Percentiles rank a stretch among this genome's conserved stretches.
phyloP scores from a whole-genome alignment of 495 filamentous ascomycete species.

The Lasiosphaeria miniovina region DNA sequence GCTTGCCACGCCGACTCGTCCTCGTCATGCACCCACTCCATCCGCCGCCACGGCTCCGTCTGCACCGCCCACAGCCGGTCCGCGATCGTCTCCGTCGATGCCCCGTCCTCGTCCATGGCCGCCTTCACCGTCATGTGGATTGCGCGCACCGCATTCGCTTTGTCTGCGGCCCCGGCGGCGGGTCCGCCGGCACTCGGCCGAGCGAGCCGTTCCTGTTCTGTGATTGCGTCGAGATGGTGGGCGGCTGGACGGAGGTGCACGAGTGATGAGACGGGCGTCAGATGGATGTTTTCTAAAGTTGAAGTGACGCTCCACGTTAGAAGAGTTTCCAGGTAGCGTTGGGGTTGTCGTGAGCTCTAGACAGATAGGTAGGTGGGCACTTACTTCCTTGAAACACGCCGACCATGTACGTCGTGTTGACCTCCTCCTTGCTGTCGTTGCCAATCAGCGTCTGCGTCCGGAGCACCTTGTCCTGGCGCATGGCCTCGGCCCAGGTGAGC shows the following conservation, averaged over 20 bases:
- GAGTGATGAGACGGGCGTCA: conserved; percentile 44
- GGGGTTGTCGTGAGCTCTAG: too few species aligned
- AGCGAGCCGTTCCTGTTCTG: conserved; percentile 42
- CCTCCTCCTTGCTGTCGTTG: conserved; percentile 30
- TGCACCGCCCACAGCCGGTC: conserved; percentile 46
- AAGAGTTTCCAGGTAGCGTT: neutral
- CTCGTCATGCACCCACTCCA: conserved; percentile 46
- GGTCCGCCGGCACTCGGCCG: conserved; percentile 24
- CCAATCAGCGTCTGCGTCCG: conserved; percentile 45
- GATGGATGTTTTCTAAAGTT: conserved; percentile 43
- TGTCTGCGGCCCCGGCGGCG: conserved; percentile 17
- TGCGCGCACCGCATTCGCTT: conserved; percentile 32
- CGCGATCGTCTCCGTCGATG: conserved; percentile 45
- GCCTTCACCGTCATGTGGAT: conserved; percentile 55
- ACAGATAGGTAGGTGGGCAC: conserved; percentile 6
- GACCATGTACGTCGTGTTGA: conserved; percentile 44
- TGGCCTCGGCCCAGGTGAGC: conserved; percentile 44
- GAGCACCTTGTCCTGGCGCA: conserved; percentile 42
- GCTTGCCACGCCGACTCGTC: conserved; percentile 41
- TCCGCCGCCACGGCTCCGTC: conserved; percentile 39
- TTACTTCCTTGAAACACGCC: conserved; percentile 48
- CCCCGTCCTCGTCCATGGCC: conserved; percentile 37
- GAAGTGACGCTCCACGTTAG: neutral
- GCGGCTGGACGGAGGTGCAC: conserved; percentile 45
- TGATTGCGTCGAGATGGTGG: conserved; percentile 46